A percentile compares a stretch with the other conserved stretches of the same genome.
Conservation (phyloP, 345 rosid genomes). For the Bruguiera sexangula region DNA sequence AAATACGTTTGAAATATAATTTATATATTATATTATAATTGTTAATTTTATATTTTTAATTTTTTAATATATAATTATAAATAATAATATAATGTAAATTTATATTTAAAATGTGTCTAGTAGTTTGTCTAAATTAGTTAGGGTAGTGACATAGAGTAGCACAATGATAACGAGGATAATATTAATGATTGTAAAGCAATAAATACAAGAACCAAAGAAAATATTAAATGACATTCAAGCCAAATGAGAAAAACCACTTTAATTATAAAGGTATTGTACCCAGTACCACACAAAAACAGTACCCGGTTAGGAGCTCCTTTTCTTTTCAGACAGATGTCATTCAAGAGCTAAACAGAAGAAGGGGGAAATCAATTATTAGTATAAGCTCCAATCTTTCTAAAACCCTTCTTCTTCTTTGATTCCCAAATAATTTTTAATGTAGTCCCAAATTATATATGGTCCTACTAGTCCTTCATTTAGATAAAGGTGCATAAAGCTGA, state of each 20-base stretch:
- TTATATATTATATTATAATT: too few relatives aligned
- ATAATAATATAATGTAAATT: too few relatives aligned
- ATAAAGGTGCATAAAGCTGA: constrained; percentile 18
- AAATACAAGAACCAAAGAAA: neutral
- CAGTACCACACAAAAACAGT: neutral
- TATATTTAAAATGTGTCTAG: too few relatives aligned
- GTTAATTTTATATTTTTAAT: too few relatives aligned
- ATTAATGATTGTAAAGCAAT: constrained; percentile 11
- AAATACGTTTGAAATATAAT: too few relatives aligned
- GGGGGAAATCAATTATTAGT: neutral
- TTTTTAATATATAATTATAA: too few relatives aligned
- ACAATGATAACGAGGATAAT: constrained; percentile 14
- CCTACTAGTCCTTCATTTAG: neutral
- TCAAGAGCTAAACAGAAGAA: constrained; percentile 23
- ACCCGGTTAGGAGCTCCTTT: constrained; percentile 37
- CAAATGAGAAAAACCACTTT: constrained; percentile 15
- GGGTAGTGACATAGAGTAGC: too few relatives aligned
- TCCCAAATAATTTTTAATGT: neutral
- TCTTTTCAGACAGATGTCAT: constrained; percentile 40
- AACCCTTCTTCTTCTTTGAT: neutral
- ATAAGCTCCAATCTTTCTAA: constrained; percentile 7
- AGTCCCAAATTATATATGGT: constrained; percentile 8
- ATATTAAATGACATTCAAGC: constrained; percentile 7
- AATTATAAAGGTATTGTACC: neutral
- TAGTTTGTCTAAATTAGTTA: too few relatives aligned